Evolutionary conservation across 2,329 filamentous ascomycete genomes (phyloP).

Genomic region (Pestalotiopsis sp.): DNA sequence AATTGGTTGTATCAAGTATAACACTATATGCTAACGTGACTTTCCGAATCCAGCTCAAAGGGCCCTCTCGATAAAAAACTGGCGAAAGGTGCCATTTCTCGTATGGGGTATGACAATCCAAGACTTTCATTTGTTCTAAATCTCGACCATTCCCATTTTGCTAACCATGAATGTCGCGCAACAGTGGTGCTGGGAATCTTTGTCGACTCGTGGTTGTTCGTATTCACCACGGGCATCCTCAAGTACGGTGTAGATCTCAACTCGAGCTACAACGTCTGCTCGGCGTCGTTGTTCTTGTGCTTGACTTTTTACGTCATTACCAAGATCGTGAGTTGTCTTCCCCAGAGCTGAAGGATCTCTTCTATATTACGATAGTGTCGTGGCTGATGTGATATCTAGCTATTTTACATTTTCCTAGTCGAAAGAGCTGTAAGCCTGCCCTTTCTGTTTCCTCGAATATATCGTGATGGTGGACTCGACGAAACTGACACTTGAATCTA

Average conservation of each 20-base stretch:
- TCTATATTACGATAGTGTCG: slow-evolving; percentile 32
- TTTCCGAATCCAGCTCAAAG: slow-evolving; percentile 35
- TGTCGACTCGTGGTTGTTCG: slow-evolving; percentile 60
- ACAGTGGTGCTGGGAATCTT: slow-evolving; percentile 63
- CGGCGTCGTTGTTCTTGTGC: slow-evolving; percentile 61
- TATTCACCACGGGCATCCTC: slow-evolving; percentile 57
- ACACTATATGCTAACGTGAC: neutral
- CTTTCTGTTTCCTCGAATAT: neutral
- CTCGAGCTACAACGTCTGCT: slow-evolving; percentile 50
- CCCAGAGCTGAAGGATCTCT: neutral
- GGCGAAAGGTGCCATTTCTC: slow-evolving; percentile 42
- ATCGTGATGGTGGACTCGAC: neutral
- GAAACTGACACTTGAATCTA: slow-evolving; percentile 22
- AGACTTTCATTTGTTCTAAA: neutral
- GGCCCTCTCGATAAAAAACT: slow-evolving; percentile 36
- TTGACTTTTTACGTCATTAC: slow-evolving; percentile 64
- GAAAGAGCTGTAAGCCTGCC: slow-evolving; percentile 57
- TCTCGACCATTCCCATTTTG: neutral
- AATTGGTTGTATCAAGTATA: neutral
- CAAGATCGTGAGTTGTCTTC: slow-evolving; percentile 46
- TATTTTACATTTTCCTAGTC: slow-evolving; percentile 67
- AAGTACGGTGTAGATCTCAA: slow-evolving; percentile 60
- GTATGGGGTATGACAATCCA: slow-evolving; percentile 39
- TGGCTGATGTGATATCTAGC: slow-evolving; percentile 25
- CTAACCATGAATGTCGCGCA: neutral